phyloP scores from a whole-genome alignment of 1,284 basidiomycete species.

The Porogramme epimiltina region DNA sequence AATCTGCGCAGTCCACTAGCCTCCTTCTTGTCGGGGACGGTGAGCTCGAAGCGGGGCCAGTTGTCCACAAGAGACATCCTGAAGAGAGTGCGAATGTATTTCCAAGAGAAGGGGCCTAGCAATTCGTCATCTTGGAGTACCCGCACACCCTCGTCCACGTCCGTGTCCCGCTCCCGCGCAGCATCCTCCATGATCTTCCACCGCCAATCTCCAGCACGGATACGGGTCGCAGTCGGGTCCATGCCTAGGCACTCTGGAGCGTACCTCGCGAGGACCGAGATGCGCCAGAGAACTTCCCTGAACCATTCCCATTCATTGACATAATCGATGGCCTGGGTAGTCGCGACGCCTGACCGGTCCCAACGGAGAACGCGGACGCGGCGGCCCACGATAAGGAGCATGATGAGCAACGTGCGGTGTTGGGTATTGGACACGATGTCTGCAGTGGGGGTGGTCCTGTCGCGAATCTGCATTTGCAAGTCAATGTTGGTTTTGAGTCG shows the following conservation, averaged over 20 bases:
- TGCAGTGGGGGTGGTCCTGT: too few relatives aligned
- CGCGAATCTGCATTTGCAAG: too few relatives aligned
- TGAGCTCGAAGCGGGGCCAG: conserved; percentile 8
- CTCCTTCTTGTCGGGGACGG: background rate
- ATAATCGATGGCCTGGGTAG: background rate
- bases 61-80: background rate
- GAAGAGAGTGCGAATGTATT: background rate
- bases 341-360: background rate
- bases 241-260: background rate
- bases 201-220: background rate
- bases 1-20: background rate
- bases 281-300: background rate
- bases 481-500: too few relatives aligned
- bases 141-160: background rate
- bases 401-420: background rate
- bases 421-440: too few relatives aligned
- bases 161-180: background rate
- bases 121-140: background rate
- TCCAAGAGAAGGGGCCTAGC: background rate
- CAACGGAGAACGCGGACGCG: background rate
- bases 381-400: background rate
- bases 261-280: background rate
- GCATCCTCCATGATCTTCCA: background rate
- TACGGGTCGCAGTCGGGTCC: background rate
- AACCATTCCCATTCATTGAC: background rate